Evolutionary conservation across 495 filamentous ascomycete genomes (phyloP), one percentile per base, ranked within the genome.

Genomic region (Cercophora newfieldiana): DNA sequence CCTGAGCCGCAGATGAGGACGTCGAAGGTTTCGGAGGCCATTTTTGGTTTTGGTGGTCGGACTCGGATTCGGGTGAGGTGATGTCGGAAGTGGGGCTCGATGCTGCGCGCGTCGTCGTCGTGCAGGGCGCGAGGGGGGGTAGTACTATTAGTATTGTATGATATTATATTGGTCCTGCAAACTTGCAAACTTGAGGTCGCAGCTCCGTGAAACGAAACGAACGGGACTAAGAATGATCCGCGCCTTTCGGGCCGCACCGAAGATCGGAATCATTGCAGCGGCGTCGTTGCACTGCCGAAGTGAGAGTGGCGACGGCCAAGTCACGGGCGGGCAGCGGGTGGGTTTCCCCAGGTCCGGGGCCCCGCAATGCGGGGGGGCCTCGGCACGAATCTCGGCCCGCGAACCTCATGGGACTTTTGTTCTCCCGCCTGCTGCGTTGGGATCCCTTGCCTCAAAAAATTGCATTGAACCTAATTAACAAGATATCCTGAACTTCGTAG

Each of bases 1-100:
- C 90, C 89, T 63, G 82, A 85, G 66, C 90, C 89, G 60, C 82
- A 80, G 65, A 92, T 90, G 3, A 92, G 73, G 37, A 91, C 86
- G 66, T 85, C 80, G 72, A 74, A 68, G 28, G 79, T 74, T 58
- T 75, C 68, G 28, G 77, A 4, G 26, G 48, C 48, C 59, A 61
- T 61, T 61, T 61, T 61, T 19, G 56, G 1, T 12, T 59, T 7
- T 7, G 7, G 8, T 10, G n/a, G 2, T 58, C 16, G 44, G 37
- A n/a, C n/a, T n/a, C n/a, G 37, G 37, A 44, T 6, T 44, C 2
- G 12, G 37, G 37, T 44, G 3, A 2, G 37, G 18, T 6, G 37
- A 14, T 6, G 37, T 8, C 2, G 10, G 37, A 44, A 44, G 37
- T 14, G 37, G 37, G 37, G 37, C 18, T 16, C 12, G 37, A 44